A percentile compares a stretch with the other conserved stretches of the same genome.
Evolutionary conservation across 202 grass and related monocot genomes (phyloP).

Genomic region (Digitaria exilis): DNA sequence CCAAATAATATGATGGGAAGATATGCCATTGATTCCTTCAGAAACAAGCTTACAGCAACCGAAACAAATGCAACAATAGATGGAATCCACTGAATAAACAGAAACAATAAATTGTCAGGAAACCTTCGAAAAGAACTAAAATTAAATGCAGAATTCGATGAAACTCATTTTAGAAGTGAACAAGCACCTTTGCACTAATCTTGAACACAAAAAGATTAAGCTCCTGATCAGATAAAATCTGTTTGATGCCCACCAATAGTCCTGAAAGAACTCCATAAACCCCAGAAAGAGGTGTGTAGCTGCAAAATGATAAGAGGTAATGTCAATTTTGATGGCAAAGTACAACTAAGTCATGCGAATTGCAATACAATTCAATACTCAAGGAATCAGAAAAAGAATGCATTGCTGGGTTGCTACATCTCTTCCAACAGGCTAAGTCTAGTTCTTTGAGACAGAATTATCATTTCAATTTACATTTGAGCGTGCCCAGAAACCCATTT

Average conservation of each 20-base stretch:
- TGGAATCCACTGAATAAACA: constrained; percentile 63
- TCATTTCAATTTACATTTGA: constrained; percentile 13
- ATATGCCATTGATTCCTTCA: constrained; percentile 62
- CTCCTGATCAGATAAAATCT: constrained; percentile 87
- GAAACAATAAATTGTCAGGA: constrained; percentile 11
- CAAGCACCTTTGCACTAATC: constrained; percentile 78
- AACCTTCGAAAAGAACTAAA: background rate
- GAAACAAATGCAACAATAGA: constrained; percentile 58
- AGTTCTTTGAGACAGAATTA: background rate
- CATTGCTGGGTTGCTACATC: constrained; percentile 20
- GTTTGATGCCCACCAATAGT: constrained; percentile 83
- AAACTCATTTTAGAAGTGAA: constrained; percentile 17
- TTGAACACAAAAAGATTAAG: constrained; percentile 56
- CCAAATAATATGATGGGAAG: constrained; percentile 76
- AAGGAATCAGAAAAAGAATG: background rate
- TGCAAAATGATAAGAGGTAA: constrained; percentile 39
- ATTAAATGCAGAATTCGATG: background rate
- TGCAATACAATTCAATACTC: too few species aligned
- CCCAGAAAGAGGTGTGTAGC: constrained; percentile 81
- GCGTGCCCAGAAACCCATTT: background rate
- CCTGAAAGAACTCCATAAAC: constrained; percentile 87
- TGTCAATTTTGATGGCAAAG: constrained; percentile 8
- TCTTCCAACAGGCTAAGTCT: background rate
- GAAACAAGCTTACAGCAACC: constrained; percentile 59
- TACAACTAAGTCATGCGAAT: background rate